Base-by-base conservation (phyloP, 257 asterid genomes). In the Solanum chaucha region DNA sequence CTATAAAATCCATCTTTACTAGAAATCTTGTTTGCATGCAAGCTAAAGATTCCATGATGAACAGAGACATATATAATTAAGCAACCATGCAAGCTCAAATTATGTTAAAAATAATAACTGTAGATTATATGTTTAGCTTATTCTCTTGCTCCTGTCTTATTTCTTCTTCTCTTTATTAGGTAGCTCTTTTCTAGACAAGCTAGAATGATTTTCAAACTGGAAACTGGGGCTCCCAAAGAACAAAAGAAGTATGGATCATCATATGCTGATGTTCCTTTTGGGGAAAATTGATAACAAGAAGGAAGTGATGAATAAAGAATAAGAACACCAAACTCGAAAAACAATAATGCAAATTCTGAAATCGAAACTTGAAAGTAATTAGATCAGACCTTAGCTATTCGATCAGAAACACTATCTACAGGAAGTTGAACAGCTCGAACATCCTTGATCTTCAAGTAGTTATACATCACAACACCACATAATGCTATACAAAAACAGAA, bases 381-480 rank as follows among this genome's bases (percentile, higher is more conserved):
- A 48, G 10, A 30, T 48, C 68, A 84, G 6, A 93, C 98, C 94
- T 92, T 94, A 19, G 93, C 88, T 48, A 90, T 88, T 87, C 96
- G 90, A 46, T 93, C 95, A 7, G 94, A 89, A 87, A 92, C 88
- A 77, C 88, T 77, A 70, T 93, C 95, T n/a, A 90, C 32, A 84
- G 90, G 91, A 82, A 86, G 92, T 87, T 92, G 97, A 44, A 90
- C 61, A 86, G 94, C 90, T 22, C 95, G 90, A 61, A 88, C 95
- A 87, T 94, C 97, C 88, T 89, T 93, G 80, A 90, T 92, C 89
- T 94, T 94, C 92, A 94, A 88, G 89, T 94, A 94, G 82, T 94
- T 93, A 90, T 94, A 94, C 93, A 93, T 90, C 83, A 93, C 93
- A 38, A 94, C 99, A 59, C 99, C 99, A 41, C 96, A 92, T 86